Base-by-base conservation (phyloP, 2,329 filamentous ascomycete species). In the Zymoseptoria crescenta region DNA sequence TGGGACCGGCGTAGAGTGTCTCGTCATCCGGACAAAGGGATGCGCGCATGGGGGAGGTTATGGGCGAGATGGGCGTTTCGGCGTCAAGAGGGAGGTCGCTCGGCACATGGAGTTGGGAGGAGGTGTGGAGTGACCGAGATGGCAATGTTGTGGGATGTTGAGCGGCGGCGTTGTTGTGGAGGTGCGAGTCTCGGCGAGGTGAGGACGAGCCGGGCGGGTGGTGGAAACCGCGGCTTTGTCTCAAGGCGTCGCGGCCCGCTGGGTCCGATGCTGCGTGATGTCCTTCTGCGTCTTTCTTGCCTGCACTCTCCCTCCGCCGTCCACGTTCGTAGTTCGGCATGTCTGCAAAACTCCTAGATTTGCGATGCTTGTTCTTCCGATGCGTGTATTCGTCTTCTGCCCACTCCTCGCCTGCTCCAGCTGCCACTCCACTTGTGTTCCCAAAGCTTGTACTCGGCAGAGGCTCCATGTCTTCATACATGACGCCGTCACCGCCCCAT, bases 1-100 rank as follows among this genome's bases (percentile, higher is more conserved):
- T 92, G 72, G 96, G 96, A 54, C 94, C 94, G 70, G 96, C 92
- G 84, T 96, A 96, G 74, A 97, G 91, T 75, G 97, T 93, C 73
- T 97, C 94, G 54, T 73, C 71, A 49, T 94, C 91, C 3, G 85
- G 89, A 84, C 71, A 67, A 55, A 71, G 65, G 54, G 64, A 67
- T 35, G 66, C 64, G 10, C 70, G 64, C 52, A 69, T 66, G 1
- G 68, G 68, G 0, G 65, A 66, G 51, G 60, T 56, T 8, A 56
- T 59, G 45, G 61, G 52, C 2, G 52, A 54, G n/a, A 53, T 54
- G 35, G 56, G 49, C 53, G 20, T 45, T 53, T 69, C 68, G 10
- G 64, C 59, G 54, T 72, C 70, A 8, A 72, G 66, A 13, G 70
- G 70, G 8, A 71, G 63, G 56, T 68, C 65, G 9, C 59, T 62